Evolutionary conservation across 805 yeast species (phyloP), one percentile per base, ranked within the genome.

Genomic region (Starmerella vitae): DNA sequence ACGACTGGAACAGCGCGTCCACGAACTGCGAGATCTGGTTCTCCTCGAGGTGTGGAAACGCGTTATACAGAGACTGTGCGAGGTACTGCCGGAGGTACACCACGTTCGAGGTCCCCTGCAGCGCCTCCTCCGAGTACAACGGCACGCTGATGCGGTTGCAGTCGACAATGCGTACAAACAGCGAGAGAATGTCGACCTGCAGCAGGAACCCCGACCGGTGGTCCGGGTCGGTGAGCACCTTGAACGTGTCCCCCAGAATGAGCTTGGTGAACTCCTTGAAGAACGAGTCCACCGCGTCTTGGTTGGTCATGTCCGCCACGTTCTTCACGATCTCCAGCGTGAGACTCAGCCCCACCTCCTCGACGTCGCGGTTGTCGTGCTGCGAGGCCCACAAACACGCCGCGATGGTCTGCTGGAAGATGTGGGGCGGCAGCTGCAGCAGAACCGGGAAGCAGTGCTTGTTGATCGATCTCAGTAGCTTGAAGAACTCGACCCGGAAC

Each of bases 381-480:
- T 91, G 88, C 60, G 91, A 82, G 0, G 97, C 96, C 99, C 99
- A 91, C 54, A 91, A 67, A 33, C 94, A 86, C 2, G 97, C 93
- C 62, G 85, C 88, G 44, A 91, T 76, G 41, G 91, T 78, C 43
- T 84, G 71, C 56, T 81, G 85, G 70, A 91, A 88, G 19, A 94
- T 93, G 46, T 76, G 85, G 3, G 93, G 88, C 8, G 96, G 93
- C 47, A 91, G 70, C 59, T 84, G 81, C 44, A 84, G 67, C 49
- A 91, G 68, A 1, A 96, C 94, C 42, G 74, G 71, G 68, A 91
- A 91, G 14, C 91, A 77, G 55, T 80, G 78, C 50, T 76, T 61
- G 60, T 91, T 79, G 55, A 91, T 88, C 43, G 82, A 93, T 52
- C 86, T 78, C 56, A 91, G 68, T 39, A 91, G 68, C 62, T 79